Conservation (phyloP, 345 rosid species). For the Citrus mangshanensis region DNA sequence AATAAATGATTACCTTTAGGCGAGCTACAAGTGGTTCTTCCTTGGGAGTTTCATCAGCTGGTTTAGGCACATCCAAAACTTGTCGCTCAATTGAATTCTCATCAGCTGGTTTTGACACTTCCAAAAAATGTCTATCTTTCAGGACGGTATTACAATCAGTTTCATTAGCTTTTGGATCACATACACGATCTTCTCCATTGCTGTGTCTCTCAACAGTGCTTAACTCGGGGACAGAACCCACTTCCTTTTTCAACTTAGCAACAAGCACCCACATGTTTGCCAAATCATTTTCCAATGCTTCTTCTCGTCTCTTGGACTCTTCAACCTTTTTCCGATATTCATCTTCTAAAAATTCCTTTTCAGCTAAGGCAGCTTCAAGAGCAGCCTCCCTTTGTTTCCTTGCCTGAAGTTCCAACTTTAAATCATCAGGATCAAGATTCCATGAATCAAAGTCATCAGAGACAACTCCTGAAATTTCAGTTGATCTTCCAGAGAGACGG, state of each 20-base stretch:
- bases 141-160: slow-evolving; percentile 32
- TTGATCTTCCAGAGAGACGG: slow-evolving; percentile 61
- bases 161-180: slow-evolving; percentile 39
- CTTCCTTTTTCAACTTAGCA: slow-evolving; percentile 91
- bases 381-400: slow-evolving; percentile 85
- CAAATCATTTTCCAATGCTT: slow-evolving; percentile 87
- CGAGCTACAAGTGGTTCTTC: slow-evolving; percentile 95
- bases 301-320: slow-evolving; percentile 89
- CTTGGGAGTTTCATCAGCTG: slow-evolving; percentile 48
- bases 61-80: slow-evolving; percentile 32
- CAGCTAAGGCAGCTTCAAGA: slow-evolving; percentile 84
- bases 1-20: slow-evolving; percentile 58
- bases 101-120: slow-evolving; percentile 45
- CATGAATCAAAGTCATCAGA: slow-evolving; percentile 75
- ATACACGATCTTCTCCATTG: slow-evolving; percentile 29
- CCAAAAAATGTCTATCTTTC: slow-evolving; percentile 52
- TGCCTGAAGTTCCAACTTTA: slow-evolving; percentile 83
- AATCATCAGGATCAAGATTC: slow-evolving; percentile 76
- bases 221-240: slow-evolving; percentile 47
- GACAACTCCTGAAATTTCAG: slow-evolving; percentile 42
- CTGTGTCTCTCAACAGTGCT: slow-evolving; percentile 39
- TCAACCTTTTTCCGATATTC: slow-evolving; percentile 77
- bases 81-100: slow-evolving; percentile 56
- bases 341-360: slow-evolving; percentile 81
- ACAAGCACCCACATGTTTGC: slow-evolving; percentile 99